Conservation (phyloP, 257 asterid species). For the Cynanchum wilfordii region DNA sequence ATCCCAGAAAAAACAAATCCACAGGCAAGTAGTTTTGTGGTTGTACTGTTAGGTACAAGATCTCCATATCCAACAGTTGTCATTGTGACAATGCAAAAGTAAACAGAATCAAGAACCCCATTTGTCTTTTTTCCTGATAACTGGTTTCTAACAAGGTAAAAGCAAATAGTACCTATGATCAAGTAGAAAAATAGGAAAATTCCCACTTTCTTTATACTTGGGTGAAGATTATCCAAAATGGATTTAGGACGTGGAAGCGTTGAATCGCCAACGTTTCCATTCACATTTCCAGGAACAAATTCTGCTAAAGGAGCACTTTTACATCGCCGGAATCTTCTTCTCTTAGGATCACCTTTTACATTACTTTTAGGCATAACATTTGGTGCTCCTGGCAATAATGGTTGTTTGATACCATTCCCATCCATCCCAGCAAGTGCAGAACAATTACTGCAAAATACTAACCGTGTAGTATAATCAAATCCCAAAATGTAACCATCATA, state of each 20-base stretch:
- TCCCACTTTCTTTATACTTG: constrained; percentile 43
- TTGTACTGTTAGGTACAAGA: constrained; percentile 59
- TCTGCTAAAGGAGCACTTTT: constrained; percentile 68
- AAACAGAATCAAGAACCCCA: constrained; percentile 71
- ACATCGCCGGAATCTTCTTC: constrained; percentile 59
- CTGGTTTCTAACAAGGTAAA: constrained; percentile 50
- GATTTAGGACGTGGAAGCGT: constrained; percentile 29
- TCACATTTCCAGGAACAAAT: constrained; percentile 39
- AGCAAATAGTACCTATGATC: constrained; percentile 53
- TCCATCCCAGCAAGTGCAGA: constrained; percentile 12
- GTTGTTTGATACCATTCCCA: constrained; percentile 14
- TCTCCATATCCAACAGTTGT: constrained; percentile 97
- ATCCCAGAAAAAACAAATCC: constrained; percentile 85
- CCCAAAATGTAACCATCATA: not conserved
- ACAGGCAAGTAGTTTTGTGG: constrained; percentile 75
- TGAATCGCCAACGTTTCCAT: constrained; percentile 19
- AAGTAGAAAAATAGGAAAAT: constrained; percentile 50
- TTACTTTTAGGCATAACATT: not conserved
- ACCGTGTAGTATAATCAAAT: not conserved
- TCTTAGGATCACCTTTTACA: constrained; percentile 19
- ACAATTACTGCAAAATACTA: not conserved
- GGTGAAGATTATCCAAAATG: constrained; percentile 39
- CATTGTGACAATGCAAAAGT: constrained; percentile 94
- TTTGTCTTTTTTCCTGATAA: constrained; percentile 57
- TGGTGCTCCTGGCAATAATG: constrained; percentile 12